Conservation (phyloP, 1,284 basidiomycete species). For the Porphyrellus sp. region DNA sequence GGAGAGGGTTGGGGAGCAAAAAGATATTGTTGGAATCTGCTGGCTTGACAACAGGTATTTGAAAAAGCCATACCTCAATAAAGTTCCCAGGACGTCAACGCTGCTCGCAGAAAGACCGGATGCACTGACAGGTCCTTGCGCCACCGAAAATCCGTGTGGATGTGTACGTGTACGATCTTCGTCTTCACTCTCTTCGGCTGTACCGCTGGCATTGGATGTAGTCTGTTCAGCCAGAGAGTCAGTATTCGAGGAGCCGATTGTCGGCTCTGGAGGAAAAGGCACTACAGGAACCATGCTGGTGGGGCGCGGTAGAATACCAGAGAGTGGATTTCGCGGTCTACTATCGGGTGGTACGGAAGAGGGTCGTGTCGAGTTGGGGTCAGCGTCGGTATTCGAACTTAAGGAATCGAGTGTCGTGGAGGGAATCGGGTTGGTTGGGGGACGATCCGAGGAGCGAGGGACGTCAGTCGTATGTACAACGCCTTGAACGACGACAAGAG, state of each 20-base stretch:
- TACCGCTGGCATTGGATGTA: neutral
- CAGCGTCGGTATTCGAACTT: slow-evolving; percentile 8
- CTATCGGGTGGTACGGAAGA: slow-evolving; percentile 32
- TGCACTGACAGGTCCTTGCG: slow-evolving; percentile 26
- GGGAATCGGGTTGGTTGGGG: slow-evolving; percentile 13
- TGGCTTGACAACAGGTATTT: neutral
- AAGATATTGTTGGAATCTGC: neutral
- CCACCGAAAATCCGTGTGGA: slow-evolving; percentile 20
- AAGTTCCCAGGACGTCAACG: slow-evolving; percentile 75
- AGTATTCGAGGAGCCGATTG: neutral
- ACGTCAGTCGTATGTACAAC: slow-evolving; percentile 75
- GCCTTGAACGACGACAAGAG: slow-evolving; percentile 75
- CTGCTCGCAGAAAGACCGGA: slow-evolving; percentile 59
- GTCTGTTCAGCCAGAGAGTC: slow-evolving; percentile 10
- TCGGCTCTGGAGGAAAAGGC: slow-evolving; percentile 13
- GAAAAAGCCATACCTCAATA: slow-evolving; percentile 56
- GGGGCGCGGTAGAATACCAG: slow-evolving; percentile 44
- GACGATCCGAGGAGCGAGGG: slow-evolving; percentile 34
- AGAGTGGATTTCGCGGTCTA: slow-evolving; percentile 40
- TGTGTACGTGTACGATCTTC: slow-evolving; percentile 12
- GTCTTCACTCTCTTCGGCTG: slow-evolving; percentile 14
- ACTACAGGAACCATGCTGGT: slow-evolving; percentile 30
- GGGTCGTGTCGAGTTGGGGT: slow-evolving; percentile 21
- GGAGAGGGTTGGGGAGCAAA: neutral
- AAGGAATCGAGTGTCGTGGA: slow-evolving; percentile 4